These are phyloP conservation scores for Paecilomyces niveus DNA, from an alignment of 2,329 filamentous ascomycete genomes.

Conservation along the genomic window DNA sequence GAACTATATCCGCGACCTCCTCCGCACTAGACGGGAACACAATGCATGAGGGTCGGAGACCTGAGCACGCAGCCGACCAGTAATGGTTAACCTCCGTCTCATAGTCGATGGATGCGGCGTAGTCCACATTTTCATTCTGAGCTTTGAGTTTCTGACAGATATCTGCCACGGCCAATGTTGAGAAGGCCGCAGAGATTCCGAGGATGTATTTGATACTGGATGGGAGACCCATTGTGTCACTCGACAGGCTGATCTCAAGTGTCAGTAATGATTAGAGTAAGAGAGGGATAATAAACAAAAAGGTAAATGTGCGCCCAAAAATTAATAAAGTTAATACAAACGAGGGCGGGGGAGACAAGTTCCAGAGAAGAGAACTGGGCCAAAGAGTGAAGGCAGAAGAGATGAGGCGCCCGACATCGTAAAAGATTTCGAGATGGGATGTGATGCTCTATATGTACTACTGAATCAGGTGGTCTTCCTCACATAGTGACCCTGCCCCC, in stretches of 20 bases:
- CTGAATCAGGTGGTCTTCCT: not conserved
- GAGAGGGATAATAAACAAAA: not conserved
- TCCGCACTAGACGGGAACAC: slow-evolving; percentile 41
- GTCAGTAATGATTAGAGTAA: slow-evolving; percentile 22
- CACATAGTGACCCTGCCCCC: not conserved
- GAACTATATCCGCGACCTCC: slow-evolving; percentile 49
- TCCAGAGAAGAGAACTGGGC: not conserved
- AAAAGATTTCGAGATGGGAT: not conserved
- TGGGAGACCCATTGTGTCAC: not conserved
- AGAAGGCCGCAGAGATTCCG: slow-evolving; percentile 9
- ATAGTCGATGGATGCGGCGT: slow-evolving; percentile 27
- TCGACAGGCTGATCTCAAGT: slow-evolving; percentile 46
- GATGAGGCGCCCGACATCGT: not conserved
- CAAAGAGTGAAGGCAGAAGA: not conserved
- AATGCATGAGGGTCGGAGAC: slow-evolving; percentile 41
- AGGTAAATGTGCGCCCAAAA: not conserved
- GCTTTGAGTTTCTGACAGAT: slow-evolving; percentile 34
- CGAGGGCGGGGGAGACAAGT: not conserved
- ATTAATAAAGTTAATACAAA: not conserved
- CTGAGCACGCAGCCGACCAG: slow-evolving; percentile 40
- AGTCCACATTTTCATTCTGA: slow-evolving; percentile 26
- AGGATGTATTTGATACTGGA: not conserved
- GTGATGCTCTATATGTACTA: not conserved
- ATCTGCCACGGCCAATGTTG: slow-evolving; percentile 18
- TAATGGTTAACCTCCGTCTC: slow-evolving; percentile 35